Conservation (phyloP, 345 rosid species). For the Stellera chamaejasme region DNA sequence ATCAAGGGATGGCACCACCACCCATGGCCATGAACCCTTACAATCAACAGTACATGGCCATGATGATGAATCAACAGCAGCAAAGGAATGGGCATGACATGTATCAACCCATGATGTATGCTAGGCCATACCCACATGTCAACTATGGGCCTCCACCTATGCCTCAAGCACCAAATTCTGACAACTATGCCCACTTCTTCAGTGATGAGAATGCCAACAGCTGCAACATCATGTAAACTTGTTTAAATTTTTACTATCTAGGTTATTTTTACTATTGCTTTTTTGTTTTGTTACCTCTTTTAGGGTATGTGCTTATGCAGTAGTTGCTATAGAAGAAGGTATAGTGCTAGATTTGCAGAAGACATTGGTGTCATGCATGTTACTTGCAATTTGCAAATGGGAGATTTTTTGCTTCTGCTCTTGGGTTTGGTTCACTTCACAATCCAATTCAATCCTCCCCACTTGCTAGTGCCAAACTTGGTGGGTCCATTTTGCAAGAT, state of each 20-base stretch:
- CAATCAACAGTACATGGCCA: constrained; percentile 57
- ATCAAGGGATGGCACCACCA: constrained; percentile 42
- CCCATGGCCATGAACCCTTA: constrained; percentile 26
- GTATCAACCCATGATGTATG: constrained; percentile 84
- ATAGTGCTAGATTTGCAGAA: constrained; percentile 7
- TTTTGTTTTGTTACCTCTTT: background rate
- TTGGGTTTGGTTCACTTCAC: no score
- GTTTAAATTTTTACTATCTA: background rate
- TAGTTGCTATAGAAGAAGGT: constrained; percentile 8
- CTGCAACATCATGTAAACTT: constrained; percentile 78
- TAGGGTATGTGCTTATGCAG: background rate
- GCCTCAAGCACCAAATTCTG: constrained; percentile 37
- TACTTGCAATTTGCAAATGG: background rate
- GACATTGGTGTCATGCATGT: constrained; percentile 6
- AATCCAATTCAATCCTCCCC: no score
- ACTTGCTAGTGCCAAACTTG: no score
- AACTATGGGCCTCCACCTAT: constrained; percentile 55
- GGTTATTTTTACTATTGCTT: background rate
- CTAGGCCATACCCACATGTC: constrained; percentile 43
- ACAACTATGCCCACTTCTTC: constrained; percentile 58
- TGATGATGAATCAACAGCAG: constrained; percentile 64
- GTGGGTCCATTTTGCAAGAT: no score
- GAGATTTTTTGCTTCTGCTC: constrained; percentile 8
- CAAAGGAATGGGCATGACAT: constrained; percentile 45
- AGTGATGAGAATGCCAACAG: constrained; percentile 87